These are phyloP conservation scores for Cordyceps fumosorosea DNA, from an alignment of 2,329 filamentous ascomycete species.

Conservation along the genomic window DNA sequence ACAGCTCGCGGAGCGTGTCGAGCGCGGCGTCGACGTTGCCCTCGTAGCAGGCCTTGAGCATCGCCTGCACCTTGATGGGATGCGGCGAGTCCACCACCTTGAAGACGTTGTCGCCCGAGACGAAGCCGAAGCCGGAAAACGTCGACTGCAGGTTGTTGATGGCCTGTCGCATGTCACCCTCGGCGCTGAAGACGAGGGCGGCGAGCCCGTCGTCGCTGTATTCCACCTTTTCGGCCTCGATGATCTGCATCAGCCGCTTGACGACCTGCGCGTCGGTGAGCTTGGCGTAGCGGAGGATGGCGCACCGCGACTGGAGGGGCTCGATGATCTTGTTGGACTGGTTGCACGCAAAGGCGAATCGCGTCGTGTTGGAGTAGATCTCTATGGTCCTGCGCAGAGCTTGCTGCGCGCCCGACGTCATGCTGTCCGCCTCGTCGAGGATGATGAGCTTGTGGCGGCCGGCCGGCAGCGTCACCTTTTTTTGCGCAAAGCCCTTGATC, in stretches of 20 bases:
- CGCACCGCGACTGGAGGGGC: conserved; percentile 93
- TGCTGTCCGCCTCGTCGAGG: conserved; percentile 94
- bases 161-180: conserved; percentile 97
- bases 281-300: conserved; percentile 87
- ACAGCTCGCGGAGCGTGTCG: conserved; percentile 81
- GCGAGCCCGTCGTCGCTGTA: conserved; percentile 91
- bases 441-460: conserved; percentile 96
- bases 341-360: conserved; percentile 97
- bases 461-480: conserved; percentile 89
- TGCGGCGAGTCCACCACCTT: conserved; percentile 95
- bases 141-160: conserved; percentile 98
- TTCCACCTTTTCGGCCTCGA: conserved; percentile 83
- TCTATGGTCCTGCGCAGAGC: conserved; percentile 95
- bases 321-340: conserved; percentile 99
- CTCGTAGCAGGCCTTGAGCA: conserved; percentile 96
- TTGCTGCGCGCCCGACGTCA: conserved; percentile 96
- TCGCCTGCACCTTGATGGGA: conserved; percentile 95
- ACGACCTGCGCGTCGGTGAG: conserved; percentile 91
- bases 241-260: conserved; percentile 84
- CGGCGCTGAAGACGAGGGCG: conserved; percentile 92
- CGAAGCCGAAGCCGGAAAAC: conserved; percentile 86
- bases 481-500: conserved; percentile 98
- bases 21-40: conserved; percentile 83
- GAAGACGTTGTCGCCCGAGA: conserved; percentile 98
- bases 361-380: conserved; percentile 92